Conservation (phyloP, 257 asterid genomes). For the Nicotiana otophora region DNA sequence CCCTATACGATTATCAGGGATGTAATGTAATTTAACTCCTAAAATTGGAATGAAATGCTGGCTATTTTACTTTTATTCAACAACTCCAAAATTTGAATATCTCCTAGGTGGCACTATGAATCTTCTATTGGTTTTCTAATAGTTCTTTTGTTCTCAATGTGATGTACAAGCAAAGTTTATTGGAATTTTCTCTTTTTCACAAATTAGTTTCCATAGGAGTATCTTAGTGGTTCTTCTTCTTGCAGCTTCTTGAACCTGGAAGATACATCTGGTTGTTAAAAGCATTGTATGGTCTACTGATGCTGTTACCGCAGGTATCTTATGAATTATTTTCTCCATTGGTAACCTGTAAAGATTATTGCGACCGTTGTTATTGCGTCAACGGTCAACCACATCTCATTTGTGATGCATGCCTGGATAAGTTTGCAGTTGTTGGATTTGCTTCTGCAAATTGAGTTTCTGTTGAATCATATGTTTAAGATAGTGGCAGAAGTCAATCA, state of each 20-base stretch:
- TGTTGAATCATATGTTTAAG: not conserved
- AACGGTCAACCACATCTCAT: not conserved
- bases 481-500: not conserved
- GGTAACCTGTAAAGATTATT: not conserved
- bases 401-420: not conserved
- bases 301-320: slow-evolving; percentile 97
- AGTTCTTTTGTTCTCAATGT: not conserved
- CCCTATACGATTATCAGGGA: not conserved
- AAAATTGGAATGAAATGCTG: not conserved
- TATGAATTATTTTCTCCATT: slow-evolving; percentile 1
- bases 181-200: not conserved
- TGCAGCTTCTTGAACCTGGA: slow-evolving; percentile 99
- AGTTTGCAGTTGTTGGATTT: not conserved
- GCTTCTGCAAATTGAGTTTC: slow-evolving; percentile 3
- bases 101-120: not conserved
- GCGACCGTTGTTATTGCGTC: not conserved
- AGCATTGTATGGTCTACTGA: slow-evolving; percentile 90
- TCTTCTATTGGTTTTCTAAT: not conserved
- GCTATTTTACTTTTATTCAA: not conserved
- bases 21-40: not conserved
- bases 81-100: not conserved
- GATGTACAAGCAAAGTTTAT: not conserved
- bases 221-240: slow-evolving; percentile 18
- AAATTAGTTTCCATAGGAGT: not conserved
- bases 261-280: slow-evolving; percentile 88